Evolutionary conservation across 331 rosid genomes (phyloP), one percentile per base, ranked within the genome.

Genomic region (Quercus phellos): DNA sequence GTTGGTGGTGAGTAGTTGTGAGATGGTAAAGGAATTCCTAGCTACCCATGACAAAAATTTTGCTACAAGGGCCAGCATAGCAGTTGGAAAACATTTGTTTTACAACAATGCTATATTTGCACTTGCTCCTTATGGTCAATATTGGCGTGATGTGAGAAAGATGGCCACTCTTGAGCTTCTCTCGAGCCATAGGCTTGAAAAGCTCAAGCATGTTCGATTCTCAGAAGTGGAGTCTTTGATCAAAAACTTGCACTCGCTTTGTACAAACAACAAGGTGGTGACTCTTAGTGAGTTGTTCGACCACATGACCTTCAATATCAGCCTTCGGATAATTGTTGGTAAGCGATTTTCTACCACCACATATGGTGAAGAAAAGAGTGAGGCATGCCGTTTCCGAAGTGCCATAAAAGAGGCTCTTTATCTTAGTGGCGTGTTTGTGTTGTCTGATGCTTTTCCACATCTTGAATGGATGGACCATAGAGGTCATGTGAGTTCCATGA

Each of bases 141-240:
- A 90, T 38, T 91, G 97, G 94, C 85, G 94, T 1, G 79, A 89
- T 4, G 19, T 85, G 10, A 87, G 97, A 11, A 91, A 90, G 75
- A 51, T 88, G 2, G 77, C 87, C 8, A 83, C 67, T 0, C 74
- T 88, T 2, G 89, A 91, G 77, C 83, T 91, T 22, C 86, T 90
- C 12, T 91, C 97, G 7, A 60, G 71, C 43, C 72, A 71, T 8
- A 63, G 92, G 21, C 82, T 91, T 46, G 77, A 91, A 26, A 72
- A 58, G 73, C 78, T 70, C 0, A 79, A 83, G 66, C 91, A 83
- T 51, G 81, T 88, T 0, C 77, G 90, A 32, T 80, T 80, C 75
- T 58, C 46, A 0, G 89, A 91, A 59, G 75, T 82, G 14, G 76
- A 56, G 32, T 71, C 84, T 11, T 81, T 91, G 19, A 21, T 90